These are phyloP conservation scores for Aspergillus sp. DNA, from an alignment of 2,329 filamentous ascomycete genomes.

Conservation along the genomic window DNA sequence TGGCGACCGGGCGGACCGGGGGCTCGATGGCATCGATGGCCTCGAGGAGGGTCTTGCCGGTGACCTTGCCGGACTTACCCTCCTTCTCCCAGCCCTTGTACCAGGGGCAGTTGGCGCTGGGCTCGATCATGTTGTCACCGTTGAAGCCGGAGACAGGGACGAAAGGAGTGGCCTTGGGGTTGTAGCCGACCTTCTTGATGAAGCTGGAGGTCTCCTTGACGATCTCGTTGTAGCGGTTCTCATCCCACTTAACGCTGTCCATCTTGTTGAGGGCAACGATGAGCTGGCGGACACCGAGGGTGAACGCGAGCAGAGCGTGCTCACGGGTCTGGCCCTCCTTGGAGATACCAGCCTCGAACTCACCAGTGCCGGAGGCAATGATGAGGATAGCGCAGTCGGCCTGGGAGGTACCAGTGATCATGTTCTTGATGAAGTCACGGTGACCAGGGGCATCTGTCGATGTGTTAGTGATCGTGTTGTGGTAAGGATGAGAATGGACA, in stretches of 20 bases:
- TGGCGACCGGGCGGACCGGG: slow-evolving; percentile 89
- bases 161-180: slow-evolving; percentile 97
- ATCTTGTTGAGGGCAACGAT: slow-evolving; percentile 99
- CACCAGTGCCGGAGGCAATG: slow-evolving; percentile 99
- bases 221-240: slow-evolving; percentile 95
- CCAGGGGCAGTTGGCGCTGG: slow-evolving; percentile 92
- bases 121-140: slow-evolving; percentile 98
- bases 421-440: slow-evolving; percentile 99
- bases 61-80: slow-evolving; percentile 74
- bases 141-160: slow-evolving; percentile 99
- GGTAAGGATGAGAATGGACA: too few relatives aligned
- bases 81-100: slow-evolving; percentile 99
- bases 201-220: slow-evolving; percentile 99
- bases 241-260: slow-evolving; percentile 98
- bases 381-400: slow-evolving; percentile 99
- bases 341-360: slow-evolving; percentile 99
- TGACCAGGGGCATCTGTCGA: slow-evolving; percentile 93
- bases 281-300: slow-evolving; percentile 99
- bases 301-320: slow-evolving; percentile 99
- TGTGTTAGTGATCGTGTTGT: too few relatives aligned
- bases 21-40: slow-evolving; percentile 95
- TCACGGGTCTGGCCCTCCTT: slow-evolving; percentile 99
- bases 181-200: slow-evolving; percentile 99
- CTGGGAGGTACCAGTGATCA: slow-evolving; percentile 99
- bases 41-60: slow-evolving; percentile 97